Evolutionary conservation across 2,329 filamentous ascomycete genomes (phyloP).

Genomic region (Botrytis aclada): DNA sequence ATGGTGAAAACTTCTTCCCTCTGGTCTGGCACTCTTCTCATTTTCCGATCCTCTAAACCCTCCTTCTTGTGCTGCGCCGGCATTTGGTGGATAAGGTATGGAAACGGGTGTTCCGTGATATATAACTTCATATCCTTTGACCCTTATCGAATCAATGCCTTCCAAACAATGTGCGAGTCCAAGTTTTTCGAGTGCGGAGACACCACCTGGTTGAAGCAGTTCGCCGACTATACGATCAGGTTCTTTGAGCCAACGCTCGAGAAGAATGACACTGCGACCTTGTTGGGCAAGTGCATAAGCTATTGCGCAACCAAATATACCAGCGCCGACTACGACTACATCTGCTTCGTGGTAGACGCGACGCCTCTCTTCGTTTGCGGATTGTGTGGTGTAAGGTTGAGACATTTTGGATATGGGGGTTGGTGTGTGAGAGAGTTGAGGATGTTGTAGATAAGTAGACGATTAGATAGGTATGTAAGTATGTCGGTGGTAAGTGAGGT

Average conservation of each 20-base stretch:
- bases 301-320: conserved; percentile 82
- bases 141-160: conserved; percentile 79
- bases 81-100: conserved; percentile 72
- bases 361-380: conserved; percentile 44
- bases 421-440: not conserved
- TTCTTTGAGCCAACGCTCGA: conserved; percentile 86
- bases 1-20: conserved; percentile 87
- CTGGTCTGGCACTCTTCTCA: conserved; percentile 47
- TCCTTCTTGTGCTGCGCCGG: conserved; percentile 40
- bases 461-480: not conserved
- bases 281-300: conserved; percentile 84
- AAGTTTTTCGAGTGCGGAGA: conserved; percentile 74
- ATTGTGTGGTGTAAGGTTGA: not conserved
- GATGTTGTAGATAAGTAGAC: not conserved
- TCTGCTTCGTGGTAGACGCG: conserved; percentile 65
- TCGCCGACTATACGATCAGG: conserved; percentile 96
- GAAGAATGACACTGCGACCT: conserved; percentile 82
- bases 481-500: not conserved
- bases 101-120: conserved; percentile 71
- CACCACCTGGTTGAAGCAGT: conserved; percentile 87
- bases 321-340: conserved; percentile 87
- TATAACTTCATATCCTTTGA: conserved; percentile 82
- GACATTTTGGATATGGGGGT: conserved; percentile 2
- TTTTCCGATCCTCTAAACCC: conserved; percentile 33
- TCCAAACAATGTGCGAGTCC: conserved; percentile 81